These are phyloP conservation scores for Heliosperma pusillum DNA, from an alignment of 148 eudicot genomes.

Conservation along the genomic window DNA sequence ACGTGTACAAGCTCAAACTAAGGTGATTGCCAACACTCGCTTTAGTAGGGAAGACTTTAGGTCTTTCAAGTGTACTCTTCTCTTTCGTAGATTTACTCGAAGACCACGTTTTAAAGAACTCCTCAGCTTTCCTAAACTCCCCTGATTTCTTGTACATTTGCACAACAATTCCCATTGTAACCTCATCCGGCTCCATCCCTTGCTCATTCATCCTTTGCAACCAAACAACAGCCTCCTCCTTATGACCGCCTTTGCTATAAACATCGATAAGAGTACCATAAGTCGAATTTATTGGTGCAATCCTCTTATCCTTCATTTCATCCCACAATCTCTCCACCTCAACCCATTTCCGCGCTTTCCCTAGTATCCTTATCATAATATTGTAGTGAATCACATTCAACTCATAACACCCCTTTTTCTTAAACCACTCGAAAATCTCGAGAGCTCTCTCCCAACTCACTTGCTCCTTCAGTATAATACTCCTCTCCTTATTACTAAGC, in stretches of 20 bases:
- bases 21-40: constrained; percentile 27
- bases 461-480: constrained; percentile 88
- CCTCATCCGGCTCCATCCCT: constrained; percentile 86
- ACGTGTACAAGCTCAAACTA: constrained; percentile 65
- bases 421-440: constrained; percentile 92
- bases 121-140: constrained; percentile 74
- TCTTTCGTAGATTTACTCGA: constrained; percentile 20
- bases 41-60: constrained; percentile 18
- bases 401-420: constrained; percentile 75
- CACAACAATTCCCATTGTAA: constrained; percentile 74
- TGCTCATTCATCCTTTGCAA: constrained; percentile 66
- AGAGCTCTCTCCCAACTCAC: constrained; percentile 65
- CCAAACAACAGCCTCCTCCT: constrained; percentile 60
- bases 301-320: constrained; percentile 60
- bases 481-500: constrained; percentile 80
- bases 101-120: constrained; percentile 77
- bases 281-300: constrained; percentile 64
- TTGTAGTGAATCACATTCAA: constrained; percentile 93
- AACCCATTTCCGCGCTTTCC: constrained; percentile 63
- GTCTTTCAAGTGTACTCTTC: constrained; percentile 16
- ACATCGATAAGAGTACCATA: constrained; percentile 94
- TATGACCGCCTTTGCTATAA: constrained; percentile 75
- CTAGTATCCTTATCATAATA: constrained; percentile 69
- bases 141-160: constrained; percentile 80
- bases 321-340: constrained; percentile 61